Evolutionary conservation across 2,329 filamentous ascomycete species (phyloP).

Genomic region (Dendrostoma leiphaemia): DNA sequence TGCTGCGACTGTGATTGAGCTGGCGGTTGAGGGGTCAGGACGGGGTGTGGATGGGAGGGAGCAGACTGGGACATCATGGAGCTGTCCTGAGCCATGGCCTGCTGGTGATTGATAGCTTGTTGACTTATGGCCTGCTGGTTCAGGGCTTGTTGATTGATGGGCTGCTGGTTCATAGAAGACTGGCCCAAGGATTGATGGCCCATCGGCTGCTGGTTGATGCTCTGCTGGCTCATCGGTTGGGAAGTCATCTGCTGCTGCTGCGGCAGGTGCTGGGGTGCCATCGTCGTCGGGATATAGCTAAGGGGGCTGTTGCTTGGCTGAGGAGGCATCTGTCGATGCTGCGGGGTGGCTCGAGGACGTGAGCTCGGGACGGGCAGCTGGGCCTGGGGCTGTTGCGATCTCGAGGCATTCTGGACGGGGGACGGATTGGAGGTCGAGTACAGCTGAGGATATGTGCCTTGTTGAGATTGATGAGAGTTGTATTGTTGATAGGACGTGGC

Average conservation of each 20-base stretch:
- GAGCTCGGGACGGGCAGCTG: conserved; percentile 46
- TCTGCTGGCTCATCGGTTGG: not conserved
- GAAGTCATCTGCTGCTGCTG: conserved; percentile 22
- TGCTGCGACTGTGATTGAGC: conserved; percentile 19
- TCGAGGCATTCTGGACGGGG: conserved; percentile 44
- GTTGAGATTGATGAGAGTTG: conserved; percentile 48
- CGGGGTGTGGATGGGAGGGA: conserved; percentile 23
- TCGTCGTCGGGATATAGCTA: conserved; percentile 33
- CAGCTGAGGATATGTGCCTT: conserved; percentile 48
- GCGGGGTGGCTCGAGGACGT: conserved; percentile 38
- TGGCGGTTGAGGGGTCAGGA: conserved; percentile 19
- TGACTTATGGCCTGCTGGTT: conserved; percentile 28
- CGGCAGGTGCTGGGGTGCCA: conserved; percentile 29
- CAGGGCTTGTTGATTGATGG: conserved; percentile 28
- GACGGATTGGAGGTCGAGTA: conserved; percentile 47
- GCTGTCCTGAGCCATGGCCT: conserved; percentile 38
- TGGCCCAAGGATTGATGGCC: conserved; percentile 22
- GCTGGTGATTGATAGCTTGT: conserved; percentile 28
- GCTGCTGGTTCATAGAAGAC: conserved; percentile 33
- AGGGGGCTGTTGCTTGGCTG: conserved; percentile 33
- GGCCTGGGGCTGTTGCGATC: conserved; percentile 42
- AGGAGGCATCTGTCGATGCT: conserved; percentile 44
- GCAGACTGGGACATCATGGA: conserved; percentile 42
- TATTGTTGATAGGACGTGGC: conserved; percentile 56
- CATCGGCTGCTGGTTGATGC: conserved; percentile 21